These are phyloP conservation scores for Colletotrichum liriopes DNA, from an alignment of 2,329 filamentous ascomycete species.

Conservation along the genomic window DNA sequence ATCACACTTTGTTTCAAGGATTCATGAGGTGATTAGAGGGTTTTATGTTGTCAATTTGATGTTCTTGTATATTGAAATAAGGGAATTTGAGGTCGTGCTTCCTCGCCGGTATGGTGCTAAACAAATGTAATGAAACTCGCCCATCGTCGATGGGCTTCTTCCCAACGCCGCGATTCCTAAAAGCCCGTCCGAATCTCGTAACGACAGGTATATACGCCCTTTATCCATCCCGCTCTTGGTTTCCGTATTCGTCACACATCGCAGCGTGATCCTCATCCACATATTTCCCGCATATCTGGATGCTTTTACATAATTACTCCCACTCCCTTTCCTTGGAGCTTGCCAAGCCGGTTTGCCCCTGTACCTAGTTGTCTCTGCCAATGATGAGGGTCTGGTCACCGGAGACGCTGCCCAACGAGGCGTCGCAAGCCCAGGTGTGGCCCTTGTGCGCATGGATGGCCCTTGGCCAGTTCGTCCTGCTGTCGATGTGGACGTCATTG, in stretches of 20 bases:
- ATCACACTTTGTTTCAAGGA: neutral
- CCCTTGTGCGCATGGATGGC: conserved; percentile 51
- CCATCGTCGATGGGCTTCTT: neutral
- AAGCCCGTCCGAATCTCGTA: conserved; percentile 6
- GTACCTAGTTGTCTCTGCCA: neutral
- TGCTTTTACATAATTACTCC: neutral
- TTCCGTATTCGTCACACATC: neutral
- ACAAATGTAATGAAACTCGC: neutral
- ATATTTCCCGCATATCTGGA: conserved; percentile 26
- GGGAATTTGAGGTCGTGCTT: neutral
- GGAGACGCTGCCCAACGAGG: conserved; percentile 15
- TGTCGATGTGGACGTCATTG: conserved; percentile 57
- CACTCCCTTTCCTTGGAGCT: neutral
- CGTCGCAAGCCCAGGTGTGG: conserved; percentile 17
- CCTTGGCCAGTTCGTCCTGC: conserved; percentile 54
- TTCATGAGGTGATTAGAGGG: no score
- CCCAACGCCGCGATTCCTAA: conserved; percentile 11
- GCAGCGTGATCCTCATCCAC: conserved; percentile 2
- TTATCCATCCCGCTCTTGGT: neutral
- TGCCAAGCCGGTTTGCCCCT: neutral
- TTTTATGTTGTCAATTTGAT: neutral
- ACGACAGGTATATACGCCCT: conserved; percentile 28
- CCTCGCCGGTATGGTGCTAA: conserved; percentile 12
- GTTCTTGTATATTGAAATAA: neutral
- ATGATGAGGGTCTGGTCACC: conserved; percentile 16